Percentiles rank a stretch among this genome's conserved stretches.
Evolutionary conservation across 768 basidiomycete species (phyloP).

Genomic region (Leccinum subtestaceum): DNA sequence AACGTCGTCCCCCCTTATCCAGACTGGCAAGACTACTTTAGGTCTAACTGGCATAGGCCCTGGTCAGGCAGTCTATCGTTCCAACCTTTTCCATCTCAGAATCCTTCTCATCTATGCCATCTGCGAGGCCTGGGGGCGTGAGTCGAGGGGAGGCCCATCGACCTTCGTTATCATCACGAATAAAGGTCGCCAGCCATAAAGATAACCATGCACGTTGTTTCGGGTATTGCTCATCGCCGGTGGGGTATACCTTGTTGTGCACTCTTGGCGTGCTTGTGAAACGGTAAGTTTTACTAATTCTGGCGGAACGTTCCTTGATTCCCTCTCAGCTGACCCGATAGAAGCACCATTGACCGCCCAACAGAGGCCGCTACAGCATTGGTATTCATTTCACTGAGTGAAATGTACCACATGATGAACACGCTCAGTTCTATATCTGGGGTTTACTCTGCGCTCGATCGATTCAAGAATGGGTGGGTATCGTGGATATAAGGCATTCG

Average conservation of each 20-base stretch:
- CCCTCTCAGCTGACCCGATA: no score
- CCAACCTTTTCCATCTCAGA: no score
- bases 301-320: neutral
- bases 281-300: neutral
- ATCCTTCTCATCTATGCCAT: no score
- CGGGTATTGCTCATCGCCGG: neutral
- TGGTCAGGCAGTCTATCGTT: no score
- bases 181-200: neutral
- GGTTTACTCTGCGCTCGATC: neutral
- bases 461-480: neutral
- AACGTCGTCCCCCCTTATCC: no score
- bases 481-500: neutral
- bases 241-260: neutral
- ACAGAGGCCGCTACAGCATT: no score
- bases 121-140: no score
- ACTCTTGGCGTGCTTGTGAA: neutral
- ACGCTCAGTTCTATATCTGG: neutral
- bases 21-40: no score
- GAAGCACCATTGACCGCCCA: no score
- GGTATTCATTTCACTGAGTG: neutral
- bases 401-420: neutral
- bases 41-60: no score
- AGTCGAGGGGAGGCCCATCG: neutral
- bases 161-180: neutral
- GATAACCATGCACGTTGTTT: neutral